Evolutionary conservation across 2,329 filamentous ascomycete species (phyloP).

Genomic region (Ceratocystis ficicola): DNA sequence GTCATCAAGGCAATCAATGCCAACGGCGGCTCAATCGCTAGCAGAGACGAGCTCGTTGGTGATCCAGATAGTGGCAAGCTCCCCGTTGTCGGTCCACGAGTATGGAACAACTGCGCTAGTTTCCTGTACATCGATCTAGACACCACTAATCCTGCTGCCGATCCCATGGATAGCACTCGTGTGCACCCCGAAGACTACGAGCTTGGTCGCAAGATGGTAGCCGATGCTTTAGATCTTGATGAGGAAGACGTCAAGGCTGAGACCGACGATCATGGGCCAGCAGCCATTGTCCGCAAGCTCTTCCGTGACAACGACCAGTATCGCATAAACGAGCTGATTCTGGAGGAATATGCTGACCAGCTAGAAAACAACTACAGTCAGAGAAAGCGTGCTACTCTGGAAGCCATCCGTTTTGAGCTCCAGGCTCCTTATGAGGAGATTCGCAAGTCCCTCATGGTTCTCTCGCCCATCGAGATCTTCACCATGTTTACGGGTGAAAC

Average conservation of each 20-base stretch:
- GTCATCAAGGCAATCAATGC: slow-evolving; percentile 66
- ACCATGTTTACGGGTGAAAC: slow-evolving; percentile 96
- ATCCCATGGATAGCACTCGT: slow-evolving; percentile 91
- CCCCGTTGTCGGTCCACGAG: slow-evolving; percentile 72
- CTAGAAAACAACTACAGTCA: slow-evolving; percentile 87
- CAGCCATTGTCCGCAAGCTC: slow-evolving; percentile 87
- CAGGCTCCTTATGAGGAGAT: slow-evolving; percentile 91
- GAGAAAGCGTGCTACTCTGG: slow-evolving; percentile 85
- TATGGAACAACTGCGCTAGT: slow-evolving; percentile 95
- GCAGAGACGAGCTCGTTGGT: slow-evolving; percentile 76
- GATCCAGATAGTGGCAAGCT: slow-evolving; percentile 67
- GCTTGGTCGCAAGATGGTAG: slow-evolving; percentile 94
- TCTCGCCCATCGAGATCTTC: slow-evolving; percentile 71
- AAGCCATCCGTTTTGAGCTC: slow-evolving; percentile 89
- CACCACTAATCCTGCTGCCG: slow-evolving; percentile 64
- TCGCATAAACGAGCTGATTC: slow-evolving; percentile 85
- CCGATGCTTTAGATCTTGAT: slow-evolving; percentile 88
- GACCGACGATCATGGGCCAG: slow-evolving; percentile 75
- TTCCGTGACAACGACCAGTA: slow-evolving; percentile 89
- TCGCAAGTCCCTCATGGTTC: slow-evolving; percentile 60
- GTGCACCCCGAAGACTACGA: slow-evolving; percentile 98
- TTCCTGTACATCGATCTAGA: slow-evolving; percentile 88
- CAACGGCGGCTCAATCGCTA: slow-evolving; percentile 76
- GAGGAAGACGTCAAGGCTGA: slow-evolving; percentile 97
- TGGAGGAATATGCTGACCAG: slow-evolving; percentile 95